Evolutionary conservation across 164 flowering plant genomes (phyloP), one percentile per base, ranked within the genome.

Genomic region (Akebia trifoliata): DNA sequence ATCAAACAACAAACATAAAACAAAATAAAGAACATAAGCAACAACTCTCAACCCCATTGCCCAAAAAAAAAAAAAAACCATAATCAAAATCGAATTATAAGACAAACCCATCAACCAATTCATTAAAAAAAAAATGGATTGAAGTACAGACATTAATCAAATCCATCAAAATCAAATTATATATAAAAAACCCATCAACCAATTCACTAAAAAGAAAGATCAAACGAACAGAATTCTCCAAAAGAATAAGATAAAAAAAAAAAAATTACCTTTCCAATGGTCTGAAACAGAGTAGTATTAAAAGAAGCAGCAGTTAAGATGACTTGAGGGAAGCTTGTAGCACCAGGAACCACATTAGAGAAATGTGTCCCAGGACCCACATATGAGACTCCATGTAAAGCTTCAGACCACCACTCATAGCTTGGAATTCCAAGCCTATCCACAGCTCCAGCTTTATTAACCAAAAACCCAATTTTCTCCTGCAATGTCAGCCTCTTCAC

Each of bases 391-490:
- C 99, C 97, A 68, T 94, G 99, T 45, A 94, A 63, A 46, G 96
- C 97, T 74, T 94, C 99, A n/a, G 99, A 94, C 99, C 99, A 94
- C 99, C 99, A 94, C 56, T 88, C 83, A 57, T 94, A 94, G 20
- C 66, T 67, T 0, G 99, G 96, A 14, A 94, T 85, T 11, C 99
- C 97, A 25, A 90, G 93, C 55, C 99, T 60, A 46, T 62, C 55
- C 36, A 86, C 90, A 39, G 67, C 67, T 11, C 66, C 79, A 2
- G 93, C 84, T 10, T 50, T 63, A 54, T 79, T 64, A 64, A 78
- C 91, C 72, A 88, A 47, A 54, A 73, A 78, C 39, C 54, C 54
- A 28, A 94, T 76, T 50, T 90, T 94, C 83, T 94, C 97, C 40
- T 77, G 74, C 84, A 94, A 70, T 64, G 95, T 94, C 4, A 94